A percentile compares a stretch with the other conserved stretches of the same genome.
Evolutionary conservation across 768 basidiomycete species (phyloP).

Genomic region (Clathrus columnatus): DNA sequence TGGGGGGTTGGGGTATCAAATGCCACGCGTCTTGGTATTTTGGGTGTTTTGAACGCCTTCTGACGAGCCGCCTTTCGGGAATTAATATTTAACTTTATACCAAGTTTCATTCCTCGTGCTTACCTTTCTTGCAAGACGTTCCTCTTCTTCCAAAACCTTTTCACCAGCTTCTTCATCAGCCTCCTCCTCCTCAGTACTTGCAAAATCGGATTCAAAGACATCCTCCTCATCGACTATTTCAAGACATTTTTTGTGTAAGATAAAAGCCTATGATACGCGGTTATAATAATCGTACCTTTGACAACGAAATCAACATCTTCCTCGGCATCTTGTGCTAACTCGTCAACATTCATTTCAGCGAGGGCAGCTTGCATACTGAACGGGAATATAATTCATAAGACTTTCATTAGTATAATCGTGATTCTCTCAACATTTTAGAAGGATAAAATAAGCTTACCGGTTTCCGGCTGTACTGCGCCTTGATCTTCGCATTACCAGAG

Average conservation of each 20-base stretch:
- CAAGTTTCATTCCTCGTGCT: background rate
- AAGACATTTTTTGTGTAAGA: background rate
- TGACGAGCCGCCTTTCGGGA: conserved; percentile 10
- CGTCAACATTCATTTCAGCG: conserved; percentile 58
- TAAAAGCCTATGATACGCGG: background rate
- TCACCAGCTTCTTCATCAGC: conserved; percentile 47
- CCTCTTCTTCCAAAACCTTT: conserved; percentile 49
- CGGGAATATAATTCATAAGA: conserved; percentile 8
- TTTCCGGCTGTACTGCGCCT: conserved; percentile 74
- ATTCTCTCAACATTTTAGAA: no score
- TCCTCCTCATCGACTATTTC: conserved; percentile 63
- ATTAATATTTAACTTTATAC: background rate
- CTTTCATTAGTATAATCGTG: background rate
- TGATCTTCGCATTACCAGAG: conserved; percentile 45
- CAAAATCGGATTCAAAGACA: conserved; percentile 76
- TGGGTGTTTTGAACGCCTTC: conserved; percentile 8
- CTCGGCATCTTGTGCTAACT: conserved; percentile 48
- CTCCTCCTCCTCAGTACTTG: conserved; percentile 69
- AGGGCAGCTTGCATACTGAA: conserved; percentile 64
- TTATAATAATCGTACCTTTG: conserved; percentile 36
- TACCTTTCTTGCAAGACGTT: conserved; percentile 30
- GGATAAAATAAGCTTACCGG: conserved; percentile 36
- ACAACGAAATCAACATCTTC: conserved; percentile 68
- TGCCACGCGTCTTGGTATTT: conserved; percentile 4
- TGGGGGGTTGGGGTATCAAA: background rate